Evolutionary conservation across 495 filamentous ascomycete genomes (phyloP).

Genomic region (Rostrohypoxylon terebratum): DNA sequence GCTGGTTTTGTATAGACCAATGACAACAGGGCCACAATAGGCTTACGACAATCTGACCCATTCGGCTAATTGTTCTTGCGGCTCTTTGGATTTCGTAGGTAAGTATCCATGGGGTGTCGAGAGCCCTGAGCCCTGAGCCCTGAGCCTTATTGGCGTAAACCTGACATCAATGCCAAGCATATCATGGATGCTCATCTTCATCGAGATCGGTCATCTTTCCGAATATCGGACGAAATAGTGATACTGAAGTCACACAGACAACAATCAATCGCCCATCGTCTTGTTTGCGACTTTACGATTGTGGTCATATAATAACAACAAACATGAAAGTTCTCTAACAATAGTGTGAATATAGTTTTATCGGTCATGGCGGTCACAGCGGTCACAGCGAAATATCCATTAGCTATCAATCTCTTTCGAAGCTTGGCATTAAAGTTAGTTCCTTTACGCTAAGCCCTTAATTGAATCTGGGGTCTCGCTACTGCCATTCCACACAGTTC

Average conservation of each 20-base stretch:
- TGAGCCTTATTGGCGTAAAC: conserved; percentile 1
- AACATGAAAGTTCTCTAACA: background rate
- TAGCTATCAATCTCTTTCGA: too few species aligned
- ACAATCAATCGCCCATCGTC: background rate
- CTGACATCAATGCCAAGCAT: conserved; percentile 4
- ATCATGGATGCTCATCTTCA: background rate
- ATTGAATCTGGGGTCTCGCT: conserved; percentile 1
- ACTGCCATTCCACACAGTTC: background rate
- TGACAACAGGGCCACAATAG: background rate
- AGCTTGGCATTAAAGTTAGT: too few species aligned
- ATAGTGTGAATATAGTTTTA: background rate
- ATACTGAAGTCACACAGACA: background rate
- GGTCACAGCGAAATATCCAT: conserved; percentile 3
- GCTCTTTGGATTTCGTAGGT: conserved; percentile 1
- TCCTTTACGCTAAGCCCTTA: background rate
- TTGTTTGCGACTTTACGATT: background rate
- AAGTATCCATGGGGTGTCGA: background rate
- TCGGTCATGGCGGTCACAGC: background rate
- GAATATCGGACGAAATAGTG: background rate
- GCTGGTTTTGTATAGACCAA: background rate
- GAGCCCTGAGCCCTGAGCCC: background rate
- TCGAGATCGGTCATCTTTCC: conserved; percentile 9
- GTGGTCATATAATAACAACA: background rate
- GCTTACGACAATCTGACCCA: conserved; percentile 19
- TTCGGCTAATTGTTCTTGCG: conserved; percentile 2